Evolutionary conservation across 73 alveolate species (phyloP).

Genomic region (Effrenium voratum): DNA sequence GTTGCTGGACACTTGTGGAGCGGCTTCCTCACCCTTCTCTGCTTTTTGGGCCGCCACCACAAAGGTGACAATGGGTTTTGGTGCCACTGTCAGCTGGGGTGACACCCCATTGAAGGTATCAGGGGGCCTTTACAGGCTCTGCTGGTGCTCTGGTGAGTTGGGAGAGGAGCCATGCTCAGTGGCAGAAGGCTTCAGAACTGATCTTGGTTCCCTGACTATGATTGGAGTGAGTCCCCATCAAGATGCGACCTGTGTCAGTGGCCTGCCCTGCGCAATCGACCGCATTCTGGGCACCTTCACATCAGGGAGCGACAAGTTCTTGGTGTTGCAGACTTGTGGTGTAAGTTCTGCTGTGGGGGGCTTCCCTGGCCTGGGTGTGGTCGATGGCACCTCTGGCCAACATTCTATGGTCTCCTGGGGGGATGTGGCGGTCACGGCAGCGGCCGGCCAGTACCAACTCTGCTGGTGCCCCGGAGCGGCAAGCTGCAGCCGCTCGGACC

Average conservation of each 20-base stretch:
- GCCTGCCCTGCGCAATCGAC: not conserved
- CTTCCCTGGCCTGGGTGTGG: conserved; percentile 27
- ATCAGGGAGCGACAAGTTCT: not conserved
- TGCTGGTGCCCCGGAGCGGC: conserved; percentile 44
- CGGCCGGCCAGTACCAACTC: not conserved
- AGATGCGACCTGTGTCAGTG: conserved; percentile 30
- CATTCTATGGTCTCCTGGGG: not conserved
- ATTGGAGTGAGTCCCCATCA: conserved; percentile 8
- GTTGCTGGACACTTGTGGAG: conserved; percentile 50
- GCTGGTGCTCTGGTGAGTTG: conserved; percentile 38
- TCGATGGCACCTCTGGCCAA: not conserved
- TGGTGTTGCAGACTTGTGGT: conserved; percentile 40
- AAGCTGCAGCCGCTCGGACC: too few relatives aligned
- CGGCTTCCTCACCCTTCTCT: not conserved
- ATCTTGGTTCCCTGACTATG: not conserved
- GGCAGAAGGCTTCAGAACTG: not conserved
- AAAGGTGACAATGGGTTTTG: not conserved
- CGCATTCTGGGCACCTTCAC: not conserved
- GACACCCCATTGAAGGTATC: not conserved
- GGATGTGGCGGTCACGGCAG: not conserved
- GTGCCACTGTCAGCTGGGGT: not conserved
- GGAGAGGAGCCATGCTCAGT: not conserved
- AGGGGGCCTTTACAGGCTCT: conserved; percentile 23
- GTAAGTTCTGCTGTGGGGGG: not conserved
- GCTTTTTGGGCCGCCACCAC: not conserved